Conservation (phyloP, 140 eudicot species). For the Oenanthe javanica region DNA sequence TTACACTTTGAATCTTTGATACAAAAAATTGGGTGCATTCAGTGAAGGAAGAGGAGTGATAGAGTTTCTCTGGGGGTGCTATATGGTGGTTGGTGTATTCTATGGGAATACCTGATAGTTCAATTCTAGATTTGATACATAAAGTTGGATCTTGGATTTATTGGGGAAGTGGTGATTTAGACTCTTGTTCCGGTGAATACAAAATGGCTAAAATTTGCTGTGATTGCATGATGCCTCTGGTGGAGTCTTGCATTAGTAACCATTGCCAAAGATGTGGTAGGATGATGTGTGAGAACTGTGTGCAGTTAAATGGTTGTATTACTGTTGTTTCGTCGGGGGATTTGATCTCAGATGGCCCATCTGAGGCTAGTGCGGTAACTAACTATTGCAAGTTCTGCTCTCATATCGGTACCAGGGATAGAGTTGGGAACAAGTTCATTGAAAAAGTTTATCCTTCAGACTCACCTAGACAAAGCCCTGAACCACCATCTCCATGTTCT, state of each 20-base stretch:
- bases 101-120: conserved; percentile 78
- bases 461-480: conserved; percentile 77
- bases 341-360: neutral
- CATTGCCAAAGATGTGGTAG: conserved; percentile 58
- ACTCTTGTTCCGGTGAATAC: conserved; percentile 28
- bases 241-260: conserved; percentile 34
- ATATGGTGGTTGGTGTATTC: conserved; percentile 31
- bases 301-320: conserved; percentile 31
- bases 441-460: conserved; percentile 81
- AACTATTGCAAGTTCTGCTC: conserved; percentile 64
- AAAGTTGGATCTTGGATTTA: conserved; percentile 73
- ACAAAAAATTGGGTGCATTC: neutral
- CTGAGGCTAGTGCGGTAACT: conserved; percentile 30
- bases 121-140: conserved; percentile 58
- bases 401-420: conserved; percentile 28
- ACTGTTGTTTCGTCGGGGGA: too few relatives aligned
- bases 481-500: conserved; percentile 55
- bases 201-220: conserved; percentile 51
- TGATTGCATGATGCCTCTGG: conserved; percentile 36
- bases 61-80: neutral
- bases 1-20: neutral
- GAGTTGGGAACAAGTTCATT: conserved; percentile 38
- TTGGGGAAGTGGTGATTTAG: conserved; percentile 40
- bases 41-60: neutral
- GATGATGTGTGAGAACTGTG: conserved; percentile 61